Evolutionary conservation across 2,329 filamentous ascomycete genomes (phyloP).

Genomic region (Annulohypoxylon truncatum): DNA sequence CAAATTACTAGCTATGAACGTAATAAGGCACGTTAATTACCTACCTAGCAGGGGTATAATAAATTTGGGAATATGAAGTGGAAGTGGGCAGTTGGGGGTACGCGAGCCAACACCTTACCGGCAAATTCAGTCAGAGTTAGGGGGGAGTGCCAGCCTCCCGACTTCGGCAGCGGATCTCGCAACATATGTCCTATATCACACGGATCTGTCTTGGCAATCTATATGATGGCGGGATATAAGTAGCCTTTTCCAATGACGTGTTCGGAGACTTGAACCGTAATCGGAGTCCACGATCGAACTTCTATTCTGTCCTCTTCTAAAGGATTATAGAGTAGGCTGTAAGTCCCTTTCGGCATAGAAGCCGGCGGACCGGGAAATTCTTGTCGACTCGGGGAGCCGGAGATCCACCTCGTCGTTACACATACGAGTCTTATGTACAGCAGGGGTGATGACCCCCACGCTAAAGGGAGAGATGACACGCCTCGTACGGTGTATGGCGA

Average conservation of each 20-base stretch:
- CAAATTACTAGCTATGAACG: neutral
- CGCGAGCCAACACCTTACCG: slow-evolving; percentile 27
- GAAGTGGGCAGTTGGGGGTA: slow-evolving; percentile 7
- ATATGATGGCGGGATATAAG: slow-evolving; percentile 28
- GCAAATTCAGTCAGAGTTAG: slow-evolving; percentile 25
- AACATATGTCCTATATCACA: neutral
- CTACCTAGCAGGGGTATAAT: slow-evolving; percentile 19
- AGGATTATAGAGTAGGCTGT: slow-evolving; percentile 3
- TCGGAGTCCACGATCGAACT: slow-evolving; percentile 15
- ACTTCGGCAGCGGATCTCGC: slow-evolving; percentile 27
- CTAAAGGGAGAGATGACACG: slow-evolving; percentile 6
- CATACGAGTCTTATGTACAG: neutral
- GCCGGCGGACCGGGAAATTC: slow-evolving; percentile 33
- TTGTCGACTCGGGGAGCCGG: slow-evolving; percentile 24
- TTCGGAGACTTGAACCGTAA: slow-evolving; percentile 7
- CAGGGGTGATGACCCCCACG: slow-evolving; percentile 36
- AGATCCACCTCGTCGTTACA: slow-evolving; percentile 18
- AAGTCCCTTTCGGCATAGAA: slow-evolving; percentile 28
- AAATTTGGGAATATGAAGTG: slow-evolving; percentile 23
- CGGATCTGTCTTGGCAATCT: slow-evolving; percentile 20
- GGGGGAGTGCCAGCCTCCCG: slow-evolving; percentile 23
- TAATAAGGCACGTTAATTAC: slow-evolving; percentile 5
- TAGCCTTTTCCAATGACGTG: slow-evolving; percentile 13
- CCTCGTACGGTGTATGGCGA: slow-evolving; percentile 18
- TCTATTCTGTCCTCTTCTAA: neutral